Conservation (phyloP, 208 protist species). For the Trypanosoma congolense region DNA sequence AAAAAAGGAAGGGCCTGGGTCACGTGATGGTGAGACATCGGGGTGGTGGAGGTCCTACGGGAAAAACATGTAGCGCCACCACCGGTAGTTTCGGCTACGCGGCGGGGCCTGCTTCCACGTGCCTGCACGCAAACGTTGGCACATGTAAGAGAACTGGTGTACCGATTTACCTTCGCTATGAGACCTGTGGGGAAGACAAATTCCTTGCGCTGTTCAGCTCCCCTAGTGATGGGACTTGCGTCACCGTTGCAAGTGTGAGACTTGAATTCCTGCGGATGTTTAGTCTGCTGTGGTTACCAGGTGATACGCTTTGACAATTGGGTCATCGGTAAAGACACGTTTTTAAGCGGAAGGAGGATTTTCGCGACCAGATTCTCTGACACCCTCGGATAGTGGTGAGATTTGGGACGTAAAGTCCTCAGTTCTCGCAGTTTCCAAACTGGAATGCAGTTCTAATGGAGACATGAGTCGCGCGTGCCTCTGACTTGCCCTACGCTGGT, state of each 20-base stretch:
- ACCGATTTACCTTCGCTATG: constrained; percentile 59
- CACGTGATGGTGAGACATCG: no score
- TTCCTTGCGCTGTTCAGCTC: constrained; percentile 17
- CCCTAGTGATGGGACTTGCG: constrained; percentile 63
- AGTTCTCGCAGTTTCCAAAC: no score
- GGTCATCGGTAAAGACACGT: constrained; percentile 69
- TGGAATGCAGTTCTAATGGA: constrained; percentile 1
- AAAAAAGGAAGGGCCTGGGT: no score
- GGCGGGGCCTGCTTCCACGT: constrained; percentile 8
- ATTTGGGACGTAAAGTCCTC: no score
- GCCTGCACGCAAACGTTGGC: constrained; percentile 53
- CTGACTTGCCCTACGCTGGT: constrained; percentile 8
- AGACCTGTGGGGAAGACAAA: constrained; percentile 38
- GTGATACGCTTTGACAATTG: constrained; percentile 80
- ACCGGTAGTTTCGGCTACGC: no score
- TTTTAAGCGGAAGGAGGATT: constrained; percentile 21
- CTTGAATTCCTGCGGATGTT: constrained; percentile 36
- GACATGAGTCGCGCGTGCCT: constrained; percentile 3
- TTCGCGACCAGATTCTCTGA: neutral
- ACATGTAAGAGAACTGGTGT: constrained; percentile 40
- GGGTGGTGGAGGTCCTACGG: no score
- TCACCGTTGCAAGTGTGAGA: constrained; percentile 56
- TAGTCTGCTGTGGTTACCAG: constrained; percentile 30
- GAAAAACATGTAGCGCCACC: no score
- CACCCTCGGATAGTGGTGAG: neutral